Evolutionary conservation across 257 asterid genomes (phyloP).

Genomic region (Scutellaria minor): DNA sequence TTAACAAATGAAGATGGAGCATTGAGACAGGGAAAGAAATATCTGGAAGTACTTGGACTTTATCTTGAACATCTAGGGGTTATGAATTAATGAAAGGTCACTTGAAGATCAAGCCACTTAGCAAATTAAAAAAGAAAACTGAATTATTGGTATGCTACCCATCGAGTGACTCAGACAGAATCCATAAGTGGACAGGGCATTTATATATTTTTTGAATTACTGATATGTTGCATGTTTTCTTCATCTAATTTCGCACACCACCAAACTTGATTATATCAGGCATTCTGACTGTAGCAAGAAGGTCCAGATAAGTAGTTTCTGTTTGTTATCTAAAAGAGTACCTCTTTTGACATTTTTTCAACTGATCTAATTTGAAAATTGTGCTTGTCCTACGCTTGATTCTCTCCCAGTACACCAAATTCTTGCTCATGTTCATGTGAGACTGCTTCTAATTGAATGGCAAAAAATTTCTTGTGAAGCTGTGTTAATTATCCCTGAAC

Average conservation of each 20-base stretch:
- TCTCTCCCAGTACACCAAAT: neutral
- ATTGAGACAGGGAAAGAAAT: neutral
- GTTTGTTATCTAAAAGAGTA: neutral
- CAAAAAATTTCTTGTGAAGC: constrained; percentile 14
- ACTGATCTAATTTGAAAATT: neutral
- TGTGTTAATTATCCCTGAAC: constrained; percentile 9
- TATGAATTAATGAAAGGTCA: constrained; percentile 10
- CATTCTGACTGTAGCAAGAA: constrained; percentile 22
- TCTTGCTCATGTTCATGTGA: constrained; percentile 3
- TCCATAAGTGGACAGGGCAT: constrained; percentile 3
- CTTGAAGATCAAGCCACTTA: neutral
- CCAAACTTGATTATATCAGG: neutral
- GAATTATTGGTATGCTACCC: neutral
- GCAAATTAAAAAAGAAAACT: neutral
- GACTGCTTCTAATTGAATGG: constrained; percentile 21
- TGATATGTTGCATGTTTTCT: neutral
- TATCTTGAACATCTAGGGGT: neutral
- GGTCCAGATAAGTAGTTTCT: neutral
- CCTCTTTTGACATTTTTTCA: neutral
- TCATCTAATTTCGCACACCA: neutral
- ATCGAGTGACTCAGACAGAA: neutral
- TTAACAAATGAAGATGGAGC: neutral
- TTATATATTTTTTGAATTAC: neutral
- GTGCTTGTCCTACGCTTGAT: constrained; percentile 1
- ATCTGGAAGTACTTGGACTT: neutral